phyloP scores from a whole-genome alignment of 2,329 filamentous ascomycete genomes.

The Xylariomycetidae sp. region DNA sequence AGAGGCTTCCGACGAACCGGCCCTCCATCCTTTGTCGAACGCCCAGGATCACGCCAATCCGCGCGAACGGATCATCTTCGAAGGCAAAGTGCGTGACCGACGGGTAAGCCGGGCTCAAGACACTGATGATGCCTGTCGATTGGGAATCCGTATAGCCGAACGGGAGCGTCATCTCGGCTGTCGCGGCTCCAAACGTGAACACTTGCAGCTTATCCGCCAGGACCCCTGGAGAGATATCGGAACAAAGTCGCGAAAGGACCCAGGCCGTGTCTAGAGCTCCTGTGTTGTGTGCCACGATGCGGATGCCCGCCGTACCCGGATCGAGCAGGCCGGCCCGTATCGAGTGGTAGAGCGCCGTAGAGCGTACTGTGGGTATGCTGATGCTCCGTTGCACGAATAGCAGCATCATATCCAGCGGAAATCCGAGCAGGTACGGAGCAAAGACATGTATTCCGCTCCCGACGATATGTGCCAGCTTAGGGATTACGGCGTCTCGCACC shows the following conservation, averaged over 20 bases:
- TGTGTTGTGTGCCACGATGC: slow-evolving; percentile 36
- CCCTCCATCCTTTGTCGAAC: slow-evolving; percentile 30
- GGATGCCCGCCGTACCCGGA: slow-evolving; percentile 27
- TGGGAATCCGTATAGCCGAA: slow-evolving; percentile 14
- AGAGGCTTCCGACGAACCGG: slow-evolving; percentile 34
- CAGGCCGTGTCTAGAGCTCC: slow-evolving; percentile 32
- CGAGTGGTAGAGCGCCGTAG: slow-evolving; percentile 29
- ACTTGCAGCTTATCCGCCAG: slow-evolving; percentile 34
- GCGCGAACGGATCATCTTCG: slow-evolving; percentile 32
- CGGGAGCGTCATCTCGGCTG: slow-evolving; percentile 33
- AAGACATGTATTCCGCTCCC: slow-evolving; percentile 43
- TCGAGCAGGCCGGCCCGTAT: slow-evolving; percentile 32
- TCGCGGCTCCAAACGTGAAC: slow-evolving; percentile 39
- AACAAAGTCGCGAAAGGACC: slow-evolving; percentile 31
- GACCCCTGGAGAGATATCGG: slow-evolving; percentile 32
- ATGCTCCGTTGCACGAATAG: slow-evolving; percentile 28
- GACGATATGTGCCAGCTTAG: slow-evolving; percentile 32
- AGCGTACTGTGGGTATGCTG: slow-evolving; percentile 23
- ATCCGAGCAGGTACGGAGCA: slow-evolving; percentile 45
- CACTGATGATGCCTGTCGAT: no score
- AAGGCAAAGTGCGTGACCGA: slow-evolving; percentile 17
- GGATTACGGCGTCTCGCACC: slow-evolving; percentile 26
- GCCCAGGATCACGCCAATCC: slow-evolving; percentile 32
- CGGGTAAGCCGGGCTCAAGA: no score
- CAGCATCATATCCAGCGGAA: slow-evolving; percentile 46